A percentile compares a stretch with the other conserved stretches of the same genome.
Conservation (phyloP, 2,329 filamentous ascomycete species). For the Trichoderma sp. region DNA sequence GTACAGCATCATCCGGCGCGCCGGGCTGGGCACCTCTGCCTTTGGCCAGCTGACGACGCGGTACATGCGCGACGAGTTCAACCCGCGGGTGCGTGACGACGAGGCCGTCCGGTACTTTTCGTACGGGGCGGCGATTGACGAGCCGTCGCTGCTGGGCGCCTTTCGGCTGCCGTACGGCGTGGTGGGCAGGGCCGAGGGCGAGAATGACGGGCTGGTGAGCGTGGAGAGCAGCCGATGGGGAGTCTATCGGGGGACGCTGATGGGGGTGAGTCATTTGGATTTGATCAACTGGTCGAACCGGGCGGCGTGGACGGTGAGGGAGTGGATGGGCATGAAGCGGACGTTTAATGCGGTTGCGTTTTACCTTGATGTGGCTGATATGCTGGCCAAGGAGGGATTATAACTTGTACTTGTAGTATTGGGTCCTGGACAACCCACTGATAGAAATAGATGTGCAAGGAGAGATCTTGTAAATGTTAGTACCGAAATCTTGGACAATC, state of each 20-base stretch:
- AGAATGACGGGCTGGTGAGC: constrained; percentile 69
- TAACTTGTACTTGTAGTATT: too few relatives aligned
- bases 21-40: constrained; percentile 60
- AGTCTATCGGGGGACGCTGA: constrained; percentile 63
- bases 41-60: constrained; percentile 61
- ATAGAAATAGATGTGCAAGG: too few relatives aligned
- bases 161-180: constrained; percentile 57
- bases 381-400: constrained; percentile 68
- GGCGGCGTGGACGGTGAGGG: constrained; percentile 55
- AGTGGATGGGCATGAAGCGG: constrained; percentile 54
- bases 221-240: constrained; percentile 64
- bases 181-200: constrained; percentile 54
- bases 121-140: constrained; percentile 56
- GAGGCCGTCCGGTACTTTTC: constrained; percentile 60
- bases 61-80: constrained; percentile 63
- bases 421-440: too few relatives aligned
- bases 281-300: constrained; percentile 70
- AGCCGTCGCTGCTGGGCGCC: constrained; percentile 62
- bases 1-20: constrained; percentile 52
- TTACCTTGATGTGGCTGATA: constrained; percentile 67
- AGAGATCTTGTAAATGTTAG: background rate
- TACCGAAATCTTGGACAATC: background rate
- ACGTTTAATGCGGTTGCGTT: constrained; percentile 70
- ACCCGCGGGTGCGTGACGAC: constrained; percentile 57
- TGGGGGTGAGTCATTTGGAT: constrained; percentile 64